These are phyloP conservation scores for Actinidia arguta DNA, from an alignment of 179 eudicot species.

Conservation along the genomic window DNA sequence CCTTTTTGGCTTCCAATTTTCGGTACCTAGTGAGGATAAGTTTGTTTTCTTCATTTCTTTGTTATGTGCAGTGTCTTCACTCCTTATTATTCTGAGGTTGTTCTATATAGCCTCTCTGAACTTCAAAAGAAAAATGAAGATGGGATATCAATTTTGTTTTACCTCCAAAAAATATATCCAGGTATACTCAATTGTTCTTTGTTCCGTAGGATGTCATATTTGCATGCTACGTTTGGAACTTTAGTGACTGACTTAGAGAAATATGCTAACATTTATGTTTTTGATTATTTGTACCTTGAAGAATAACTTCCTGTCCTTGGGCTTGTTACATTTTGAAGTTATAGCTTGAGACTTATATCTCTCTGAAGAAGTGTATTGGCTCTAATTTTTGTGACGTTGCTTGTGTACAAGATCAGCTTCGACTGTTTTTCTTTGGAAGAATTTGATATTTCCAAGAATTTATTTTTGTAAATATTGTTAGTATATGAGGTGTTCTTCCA, in stretches of 20 bases:
- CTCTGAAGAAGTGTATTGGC: background rate
- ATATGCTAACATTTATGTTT: background rate
- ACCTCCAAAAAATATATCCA: slow-evolving; percentile 98
- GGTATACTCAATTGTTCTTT: slow-evolving; percentile 41
- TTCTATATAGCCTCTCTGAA: slow-evolving; percentile 85
- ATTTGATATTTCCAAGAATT: background rate
- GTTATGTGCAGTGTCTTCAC: slow-evolving; percentile 85
- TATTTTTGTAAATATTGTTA: background rate
- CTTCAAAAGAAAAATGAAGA: slow-evolving; percentile 93
- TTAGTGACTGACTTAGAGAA: background rate
- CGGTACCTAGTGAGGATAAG: too few relatives aligned
- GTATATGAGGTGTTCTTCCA: background rate
- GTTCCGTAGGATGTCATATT: background rate
- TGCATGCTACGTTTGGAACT: background rate
- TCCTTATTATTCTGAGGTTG: slow-evolving; percentile 94
- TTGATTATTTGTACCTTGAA: background rate
- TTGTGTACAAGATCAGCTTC: background rate
- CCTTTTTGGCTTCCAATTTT: background rate
- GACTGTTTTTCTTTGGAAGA: background rate
- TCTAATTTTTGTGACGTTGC: background rate
- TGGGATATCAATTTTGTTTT: slow-evolving; percentile 92
- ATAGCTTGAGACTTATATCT: background rate
- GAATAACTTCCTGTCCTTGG: background rate
- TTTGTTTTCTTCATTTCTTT: background rate
- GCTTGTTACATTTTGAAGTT: too few relatives aligned